Evolutionary conservation across 495 filamentous ascomycete species (phyloP), one percentile per base, ranked within the genome.

Genomic region (Extremus antarcticus): DNA sequence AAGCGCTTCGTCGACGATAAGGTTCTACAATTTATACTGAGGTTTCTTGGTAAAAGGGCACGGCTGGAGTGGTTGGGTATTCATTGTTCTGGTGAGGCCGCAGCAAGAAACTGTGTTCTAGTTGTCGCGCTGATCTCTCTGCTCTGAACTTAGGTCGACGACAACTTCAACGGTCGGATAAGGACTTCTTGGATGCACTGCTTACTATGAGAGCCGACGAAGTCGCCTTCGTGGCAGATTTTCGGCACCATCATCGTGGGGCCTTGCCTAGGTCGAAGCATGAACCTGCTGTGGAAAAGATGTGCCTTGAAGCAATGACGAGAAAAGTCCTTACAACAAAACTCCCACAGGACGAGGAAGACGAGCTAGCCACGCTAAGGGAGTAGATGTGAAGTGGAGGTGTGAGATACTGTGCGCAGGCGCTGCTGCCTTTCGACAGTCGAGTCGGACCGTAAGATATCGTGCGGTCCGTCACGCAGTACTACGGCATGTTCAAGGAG

Each of bases 1-100:
- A 61, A 63, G 11, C 68, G 66, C 2, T 70, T 65, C 52, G 47
- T 67, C 41, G 51, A 70, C 52, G 68, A 70, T 47, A 57, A 64
- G 2, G 55, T 66, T n/a, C 55, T 70, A 21, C 59, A 66, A 46
- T 60, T 58, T 17, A 57, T 58, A 24, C 57, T 70, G 13, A 57
- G 61, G 7, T 55, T 61, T 20, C 53, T 70, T 10, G 51, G 40
- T 1, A 19, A 46, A 29, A 38, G 50, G 38, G 50, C n/a, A 25
- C 54, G 61, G 38, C 63, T 70, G 2, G 57, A 61, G 40, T 61
- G 55, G 20, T 13, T 70, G 1, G 32, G 19, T 7, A 32, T 70
- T 4, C 41, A 45, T 24, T 70, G 67, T 51, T 43, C 53, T 24
- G 67, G 46, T 48, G 24, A 22, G 41, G n/a, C n/a, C n/a, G n/a